Base-by-base conservation (phyloP, 345 rosid genomes). In the Clausena lansium region DNA sequence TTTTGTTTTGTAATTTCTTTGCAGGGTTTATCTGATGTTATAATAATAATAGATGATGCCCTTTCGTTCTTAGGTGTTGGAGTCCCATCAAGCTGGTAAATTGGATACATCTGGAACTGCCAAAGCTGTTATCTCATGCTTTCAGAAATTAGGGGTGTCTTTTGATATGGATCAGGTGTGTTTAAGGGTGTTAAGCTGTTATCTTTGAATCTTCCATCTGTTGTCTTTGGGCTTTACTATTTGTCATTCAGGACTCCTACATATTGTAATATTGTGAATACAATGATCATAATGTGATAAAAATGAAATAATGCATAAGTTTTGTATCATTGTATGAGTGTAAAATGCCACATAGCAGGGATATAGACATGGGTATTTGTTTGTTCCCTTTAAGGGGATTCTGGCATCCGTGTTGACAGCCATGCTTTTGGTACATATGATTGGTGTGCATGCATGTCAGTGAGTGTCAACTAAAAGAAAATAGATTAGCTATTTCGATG, bases 51-150 rank as follows among this genome's bases (percentile, higher is more conserved):
- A 11, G 15, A 47, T 71, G 36, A 24, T 75, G 57, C 54, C 55
- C 67, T 10, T 73, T 65, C 72, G 73, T 52, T 64, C 82, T 50
- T 57, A 96, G 99, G 99, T 94, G 79, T 83, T 92, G 97, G 98
- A 96, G 82, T 96, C 99, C 76, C 99, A 96, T 84, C 98, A 96
- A 85, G 80, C 98, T 75, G 77, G 93, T 61, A 96, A 96, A 86
- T 57, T 91, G 88, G 99, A 96, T 85, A 88, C 90, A 22, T 96
- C 98, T 5, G 98, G 98, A 75, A 94, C 99, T 63, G 98, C 99
- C 47, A 94, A 94, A 89, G 98, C 98, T 72, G 97, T 94, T 22
- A 90, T 96, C 67, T 89, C 98, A 77, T 94, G 98, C 89, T 96
- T 96, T 83, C 88, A 91, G 84, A 92, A 92, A 80, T 83, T 92